Evolutionary conservation across 2,329 filamentous ascomycete genomes (phyloP).

Genomic region (Calonectria leucothoes): DNA sequence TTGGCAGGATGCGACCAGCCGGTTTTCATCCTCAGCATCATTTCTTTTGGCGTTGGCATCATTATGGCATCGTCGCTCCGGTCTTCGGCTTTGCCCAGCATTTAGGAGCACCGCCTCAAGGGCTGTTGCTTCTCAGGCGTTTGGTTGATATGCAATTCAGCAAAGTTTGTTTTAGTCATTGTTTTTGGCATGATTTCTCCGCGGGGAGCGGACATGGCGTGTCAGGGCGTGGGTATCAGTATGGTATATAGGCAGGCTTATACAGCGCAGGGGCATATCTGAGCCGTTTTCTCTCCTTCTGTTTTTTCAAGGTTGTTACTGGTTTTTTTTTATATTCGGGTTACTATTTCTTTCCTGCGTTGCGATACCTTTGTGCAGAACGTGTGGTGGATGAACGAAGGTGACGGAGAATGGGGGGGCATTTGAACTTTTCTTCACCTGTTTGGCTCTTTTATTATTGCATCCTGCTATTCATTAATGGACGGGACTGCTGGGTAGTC

Average conservation of each 20-base stretch:
- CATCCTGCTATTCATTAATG: conserved; percentile 20
- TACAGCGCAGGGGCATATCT: conserved; percentile 40
- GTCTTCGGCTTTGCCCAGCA: conserved; percentile 11
- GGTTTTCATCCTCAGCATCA: conserved; percentile 4
- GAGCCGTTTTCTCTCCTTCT: conserved; percentile 18
- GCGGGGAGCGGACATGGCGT: conserved; percentile 27
- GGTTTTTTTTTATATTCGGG: conserved; percentile 22
- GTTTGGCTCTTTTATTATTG: conserved; percentile 2
- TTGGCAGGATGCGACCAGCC: neutral
- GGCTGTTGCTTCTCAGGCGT: conserved; percentile 33
- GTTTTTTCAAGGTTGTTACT: conserved; percentile 31
- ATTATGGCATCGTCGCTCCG: conserved; percentile 31
- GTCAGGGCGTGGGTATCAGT: conserved; percentile 32
- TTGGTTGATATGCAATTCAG: conserved; percentile 15
- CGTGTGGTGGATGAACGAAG: conserved; percentile 20
- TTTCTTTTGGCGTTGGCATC: conserved; percentile 37
- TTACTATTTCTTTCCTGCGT: conserved; percentile 33
- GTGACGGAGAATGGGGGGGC: conserved; percentile 21
- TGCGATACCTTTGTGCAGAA: conserved; percentile 37
- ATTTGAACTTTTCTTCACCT: conserved; percentile 1
- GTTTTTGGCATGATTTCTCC: conserved; percentile 22
- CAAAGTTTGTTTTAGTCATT: conserved; percentile 28
- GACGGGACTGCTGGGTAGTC: conserved; percentile 10
- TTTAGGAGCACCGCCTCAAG: conserved; percentile 13
- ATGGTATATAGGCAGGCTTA: conserved; percentile 32